Conservation (phyloP, 2,329 filamentous ascomycete species). For the Arthrobotrys pseudoclavata region DNA sequence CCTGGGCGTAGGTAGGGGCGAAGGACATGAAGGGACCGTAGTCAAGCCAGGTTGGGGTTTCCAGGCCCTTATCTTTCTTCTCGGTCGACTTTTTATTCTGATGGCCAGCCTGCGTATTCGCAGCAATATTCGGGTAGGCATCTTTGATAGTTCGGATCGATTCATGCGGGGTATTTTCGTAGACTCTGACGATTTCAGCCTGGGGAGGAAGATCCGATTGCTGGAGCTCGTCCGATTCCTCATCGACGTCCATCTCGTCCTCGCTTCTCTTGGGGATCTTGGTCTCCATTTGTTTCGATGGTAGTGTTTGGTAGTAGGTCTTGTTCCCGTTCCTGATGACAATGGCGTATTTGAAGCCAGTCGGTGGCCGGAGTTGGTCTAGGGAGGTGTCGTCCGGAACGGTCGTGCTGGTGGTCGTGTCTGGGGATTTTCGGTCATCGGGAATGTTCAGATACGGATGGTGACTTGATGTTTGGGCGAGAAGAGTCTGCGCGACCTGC, state of each 20-base stretch:
- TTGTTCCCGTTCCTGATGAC: slow-evolving; percentile 21
- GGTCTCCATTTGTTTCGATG: not conserved
- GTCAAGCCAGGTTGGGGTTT: slow-evolving; percentile 33
- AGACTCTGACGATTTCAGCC: slow-evolving; percentile 26
- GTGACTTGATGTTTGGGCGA: slow-evolving; percentile 32
- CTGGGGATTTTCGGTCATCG: slow-evolving; percentile 29
- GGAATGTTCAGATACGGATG: slow-evolving; percentile 43
- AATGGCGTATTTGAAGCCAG: slow-evolving; percentile 7
- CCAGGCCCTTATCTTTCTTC: slow-evolving; percentile 14
- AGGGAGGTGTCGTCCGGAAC: slow-evolving; percentile 3
- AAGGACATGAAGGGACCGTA: slow-evolving; percentile 47
- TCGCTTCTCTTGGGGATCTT: not conserved
- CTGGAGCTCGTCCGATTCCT: slow-evolving; percentile 6
- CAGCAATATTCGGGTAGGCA: not conserved
- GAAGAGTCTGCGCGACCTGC: slow-evolving; percentile 30
- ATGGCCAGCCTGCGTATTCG: slow-evolving; percentile 15
- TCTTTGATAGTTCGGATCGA: slow-evolving; percentile 18
- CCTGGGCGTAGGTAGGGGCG: slow-evolving; percentile 34
- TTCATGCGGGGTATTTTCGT: not conserved
- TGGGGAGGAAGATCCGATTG: slow-evolving; percentile 19
- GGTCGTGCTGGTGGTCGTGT: not conserved
- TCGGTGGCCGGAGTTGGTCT: not conserved
- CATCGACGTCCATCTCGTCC: slow-evolving; percentile 53
- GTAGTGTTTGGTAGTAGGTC: slow-evolving; percentile 8
- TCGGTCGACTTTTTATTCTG: slow-evolving; percentile 25